These are phyloP conservation scores for Orobanche coerulescens DNA, from an alignment of 257 asterid genomes.

Conservation along the genomic window DNA sequence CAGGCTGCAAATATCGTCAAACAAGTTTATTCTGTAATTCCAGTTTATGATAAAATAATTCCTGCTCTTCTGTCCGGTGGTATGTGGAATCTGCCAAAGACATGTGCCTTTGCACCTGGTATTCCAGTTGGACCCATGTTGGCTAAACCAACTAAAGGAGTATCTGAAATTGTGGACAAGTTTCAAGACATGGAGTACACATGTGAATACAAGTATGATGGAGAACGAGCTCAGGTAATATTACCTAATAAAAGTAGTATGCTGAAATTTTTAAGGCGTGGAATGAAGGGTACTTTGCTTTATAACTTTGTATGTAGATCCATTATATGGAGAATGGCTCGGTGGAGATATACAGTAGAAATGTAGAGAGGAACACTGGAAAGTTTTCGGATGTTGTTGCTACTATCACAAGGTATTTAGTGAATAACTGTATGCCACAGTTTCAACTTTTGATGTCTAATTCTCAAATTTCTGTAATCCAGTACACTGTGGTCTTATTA, in stretches of 20 bases:
- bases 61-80: constrained; percentile 85
- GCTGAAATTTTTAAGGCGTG: constrained; percentile 14
- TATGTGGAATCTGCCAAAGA: constrained; percentile 83
- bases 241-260: constrained; percentile 14
- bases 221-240: constrained; percentile 96
- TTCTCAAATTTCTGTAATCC: background rate
- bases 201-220: constrained; percentile 97
- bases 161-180: constrained; percentile 87
- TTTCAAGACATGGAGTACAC: constrained; percentile 86
- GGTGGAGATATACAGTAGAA: constrained; percentile 96
- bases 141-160: constrained; percentile 96
- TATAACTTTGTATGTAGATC: constrained; percentile 43
- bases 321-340: constrained; percentile 79
- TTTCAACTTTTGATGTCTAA: background rate
- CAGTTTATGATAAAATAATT: constrained; percentile 76
- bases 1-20: constrained; percentile 92
- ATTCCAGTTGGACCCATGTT: constrained; percentile 96
- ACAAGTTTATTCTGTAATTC: constrained; percentile 83
- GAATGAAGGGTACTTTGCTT: background rate
- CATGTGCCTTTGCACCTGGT: constrained; percentile 81
- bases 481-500: background rate
- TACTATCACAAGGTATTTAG: constrained; percentile 60
- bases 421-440: constrained; percentile 7
- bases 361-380: constrained; percentile 88
- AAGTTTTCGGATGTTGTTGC: constrained; percentile 90